Evolutionary conservation across 805 yeast species (phyloP), one percentile per base, ranked within the genome.

Genomic region (Metschnikowia santaceciliae): DNA sequence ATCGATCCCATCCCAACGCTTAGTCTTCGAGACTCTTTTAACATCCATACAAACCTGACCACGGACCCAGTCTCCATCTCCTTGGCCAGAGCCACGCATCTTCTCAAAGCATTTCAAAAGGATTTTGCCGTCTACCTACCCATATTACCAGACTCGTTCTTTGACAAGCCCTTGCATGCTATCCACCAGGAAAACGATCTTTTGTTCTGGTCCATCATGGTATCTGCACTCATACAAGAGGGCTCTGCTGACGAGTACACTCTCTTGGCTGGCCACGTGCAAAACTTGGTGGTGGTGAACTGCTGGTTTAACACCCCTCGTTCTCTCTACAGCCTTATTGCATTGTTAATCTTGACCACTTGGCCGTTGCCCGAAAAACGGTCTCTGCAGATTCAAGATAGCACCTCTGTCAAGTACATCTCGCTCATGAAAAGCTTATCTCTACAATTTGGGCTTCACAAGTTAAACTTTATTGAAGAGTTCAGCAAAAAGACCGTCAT

Each of bases 271-370:
- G 60, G 60, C 17, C 75, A 72, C 46, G 62, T 74, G 23, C 70
- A 71, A 49, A 56, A 61, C 30, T 62, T 74, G 55, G 75, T 74
- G 32, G 76, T 72, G 46, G 66, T 67, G 43, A 66, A 63, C 51
- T 72, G 77, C 60, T 74, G 78, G 78, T 61, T 69, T 47, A 63
- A 64, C 42, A 74, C 78, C n/a, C 78, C 78, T 14, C 65, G 78
- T 54, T 70, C 75, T 10, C 67, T 72, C 15, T 71, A 70, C 54
- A 67, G 70, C 2, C 56, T 74, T 36, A 62, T 70, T 19, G 65
- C 77, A 5, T 64, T 74, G 36, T 60, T 73, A 40, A 64, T 74
- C n/a, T 64, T 74, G 48, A 72, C 77, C 7, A 71, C 76, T 4
- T 74, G 78, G 78, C 76, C 77, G 17, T 61, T 74, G 32, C 78